Base-by-base conservation (phyloP, 129 eudicot genomes). In the Pittosporum tobira region DNA sequence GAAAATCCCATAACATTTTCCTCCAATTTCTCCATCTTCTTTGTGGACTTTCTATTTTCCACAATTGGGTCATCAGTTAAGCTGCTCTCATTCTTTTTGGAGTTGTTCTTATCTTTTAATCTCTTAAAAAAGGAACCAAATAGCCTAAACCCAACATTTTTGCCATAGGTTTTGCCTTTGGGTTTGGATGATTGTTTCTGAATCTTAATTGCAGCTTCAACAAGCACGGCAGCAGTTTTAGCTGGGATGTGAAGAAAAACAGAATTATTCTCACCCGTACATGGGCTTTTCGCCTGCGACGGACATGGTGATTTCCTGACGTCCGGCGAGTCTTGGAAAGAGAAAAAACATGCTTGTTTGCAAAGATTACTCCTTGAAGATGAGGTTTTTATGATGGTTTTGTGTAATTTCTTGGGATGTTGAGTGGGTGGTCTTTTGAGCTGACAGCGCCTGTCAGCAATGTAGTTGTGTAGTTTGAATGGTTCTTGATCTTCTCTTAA, bases 401-500 rank as follows among this genome's bases (percentile, higher is more conserved):
- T 79, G 21, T 23, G 83, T 10, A 21, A 21, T 20, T 31, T 56
- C 25, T 45, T n/a, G 21, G 49, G 4, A 3, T 16, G 49, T 15
- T 31, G 34, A 20, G 27, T 15, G 2, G 78, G 47, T n/a, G 54
- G 51, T 24, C 5, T 73, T n/a, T 76, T 71, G 61, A 81, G 71
- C 30, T 65, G 84, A 60, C 70, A 78, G 28, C 84, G 79, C 57
- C 54, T 70, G 66, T 82, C 78, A 37, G 83, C 71, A 61, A 89
- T 82, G 81, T 79, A 81, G 68, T 26, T 63, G 13, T 78, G 70
- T 46, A 88, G 79, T 6, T 77, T 84, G 37, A 90, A 90, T 27
- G 98, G 98, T 38, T 90, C 98, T 62, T 90, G 98, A 58, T 90
- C 94, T 78, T 90, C 81, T 50, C 59, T 64, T 0, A 90, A 79